Conservation (phyloP, 2,329 filamentous ascomycete genomes). For the Diaporthe sp. region DNA sequence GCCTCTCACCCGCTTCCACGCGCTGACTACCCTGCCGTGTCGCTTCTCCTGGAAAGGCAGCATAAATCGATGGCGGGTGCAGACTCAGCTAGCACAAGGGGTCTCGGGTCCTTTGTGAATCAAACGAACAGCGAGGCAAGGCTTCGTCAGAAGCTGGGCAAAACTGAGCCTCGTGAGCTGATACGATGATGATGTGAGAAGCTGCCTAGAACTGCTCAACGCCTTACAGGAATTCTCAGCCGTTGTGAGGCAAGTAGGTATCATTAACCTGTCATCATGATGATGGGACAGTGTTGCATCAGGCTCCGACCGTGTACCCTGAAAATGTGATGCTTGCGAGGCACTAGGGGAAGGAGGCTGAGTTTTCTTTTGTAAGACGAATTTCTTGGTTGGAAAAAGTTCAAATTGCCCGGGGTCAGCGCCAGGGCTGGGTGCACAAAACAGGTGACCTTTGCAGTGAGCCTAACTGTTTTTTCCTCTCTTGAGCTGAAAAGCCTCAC, state of each 20-base stretch:
- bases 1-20: neutral
- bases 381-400: neutral
- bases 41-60: neutral
- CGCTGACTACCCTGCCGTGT: neutral
- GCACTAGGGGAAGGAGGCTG: neutral
- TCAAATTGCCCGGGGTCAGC: neutral
- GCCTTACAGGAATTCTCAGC: neutral
- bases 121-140: neutral
- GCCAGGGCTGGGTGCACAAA: neutral
- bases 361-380: neutral
- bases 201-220: slow-evolving; percentile 15
- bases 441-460: neutral
- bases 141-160: neutral
- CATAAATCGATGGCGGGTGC: neutral
- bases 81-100: neutral
- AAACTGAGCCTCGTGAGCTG: neutral
- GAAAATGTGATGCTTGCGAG: neutral
- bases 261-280: neutral
- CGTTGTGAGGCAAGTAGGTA: neutral
- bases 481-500: neutral
- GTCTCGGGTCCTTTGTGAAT: neutral
- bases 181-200: neutral
- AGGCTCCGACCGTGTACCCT: neutral
- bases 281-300: neutral
- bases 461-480: neutral